phyloP scores from a whole-genome alignment of 805 yeast species.

The Zygotorulaspora chibaensis region DNA sequence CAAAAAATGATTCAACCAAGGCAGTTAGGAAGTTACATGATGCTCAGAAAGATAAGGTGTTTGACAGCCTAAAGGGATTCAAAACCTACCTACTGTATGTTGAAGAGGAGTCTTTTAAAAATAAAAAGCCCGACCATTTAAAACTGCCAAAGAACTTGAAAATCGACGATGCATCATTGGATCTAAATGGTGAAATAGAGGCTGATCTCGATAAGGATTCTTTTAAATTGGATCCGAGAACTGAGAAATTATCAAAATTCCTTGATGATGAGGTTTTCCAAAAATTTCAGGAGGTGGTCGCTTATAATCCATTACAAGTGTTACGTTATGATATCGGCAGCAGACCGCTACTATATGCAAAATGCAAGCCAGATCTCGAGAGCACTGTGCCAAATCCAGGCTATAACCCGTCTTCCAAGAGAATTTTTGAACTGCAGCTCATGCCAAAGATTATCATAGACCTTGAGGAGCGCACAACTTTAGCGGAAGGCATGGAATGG shows the following conservation, averaged over 20 bases:
- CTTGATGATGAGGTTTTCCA: conserved; percentile 76
- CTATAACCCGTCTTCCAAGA: conserved; percentile 52
- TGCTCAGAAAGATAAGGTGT: conserved; percentile 20
- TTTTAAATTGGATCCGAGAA: conserved; percentile 37
- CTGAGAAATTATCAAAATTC: conserved; percentile 48
- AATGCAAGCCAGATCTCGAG: conserved; percentile 37
- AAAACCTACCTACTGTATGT: conserved; percentile 68
- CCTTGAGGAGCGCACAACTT: conserved; percentile 52
- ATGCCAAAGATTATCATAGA: conserved; percentile 93
- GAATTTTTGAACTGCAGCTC: conserved; percentile 80
- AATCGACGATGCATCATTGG: conserved; percentile 49
- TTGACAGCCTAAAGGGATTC: conserved; percentile 35
- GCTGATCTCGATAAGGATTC: conserved; percentile 30
- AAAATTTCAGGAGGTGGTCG: conserved; percentile 67
- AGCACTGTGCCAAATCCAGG: conserved; percentile 53
- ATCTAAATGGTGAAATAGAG: conserved; percentile 38
- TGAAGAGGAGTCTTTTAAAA: conserved; percentile 63
- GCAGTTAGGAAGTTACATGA: conserved; percentile 33
- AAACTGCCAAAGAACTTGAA: conserved; percentile 49
- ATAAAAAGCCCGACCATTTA: conserved; percentile 43
- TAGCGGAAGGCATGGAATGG: conserved; percentile 91
- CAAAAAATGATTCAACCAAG: conserved; percentile 32
- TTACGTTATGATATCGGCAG: conserved; percentile 81
- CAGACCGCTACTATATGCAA: conserved; percentile 65
- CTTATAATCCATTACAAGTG: conserved; percentile 82